These are phyloP conservation scores for Plasmodium gallinaceum DNA, from an alignment of 169 alveolate genomes.

Conservation along the genomic window DNA sequence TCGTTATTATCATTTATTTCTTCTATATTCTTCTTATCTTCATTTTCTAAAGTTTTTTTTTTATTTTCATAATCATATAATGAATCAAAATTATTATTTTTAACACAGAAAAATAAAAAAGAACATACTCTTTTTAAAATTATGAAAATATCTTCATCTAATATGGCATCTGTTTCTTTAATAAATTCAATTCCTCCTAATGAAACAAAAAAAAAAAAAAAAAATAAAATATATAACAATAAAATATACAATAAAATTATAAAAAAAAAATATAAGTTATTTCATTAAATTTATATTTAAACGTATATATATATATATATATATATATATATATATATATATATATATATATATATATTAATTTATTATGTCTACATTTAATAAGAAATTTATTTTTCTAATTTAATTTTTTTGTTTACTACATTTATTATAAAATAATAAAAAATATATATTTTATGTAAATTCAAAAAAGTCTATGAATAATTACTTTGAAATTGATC, in stretches of 20 bases:
- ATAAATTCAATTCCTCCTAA: constrained; percentile 52
- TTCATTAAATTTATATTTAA: not conserved
- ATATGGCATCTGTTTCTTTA: constrained; percentile 82
- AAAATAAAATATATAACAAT: too few species aligned
- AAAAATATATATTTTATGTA: not conserved
- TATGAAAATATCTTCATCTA: constrained; percentile 84
- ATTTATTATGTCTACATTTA: not conserved
- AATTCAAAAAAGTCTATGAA: not conserved
- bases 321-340: not conserved
- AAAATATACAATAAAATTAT: not conserved
- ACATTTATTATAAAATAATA: not conserved
- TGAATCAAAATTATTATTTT: constrained; percentile 51
- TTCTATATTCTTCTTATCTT: not conserved
- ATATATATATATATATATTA: not conserved
- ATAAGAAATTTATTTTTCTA: not conserved
- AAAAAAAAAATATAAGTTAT: too few species aligned
- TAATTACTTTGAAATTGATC: constrained; percentile 45
- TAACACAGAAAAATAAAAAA: constrained; percentile 76
- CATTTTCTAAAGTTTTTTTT: not conserved
- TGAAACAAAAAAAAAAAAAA: not conserved
- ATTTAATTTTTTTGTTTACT: not conserved
- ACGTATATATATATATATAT: not conserved
- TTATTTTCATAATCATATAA: constrained; percentile 17
- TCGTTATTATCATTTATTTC: not conserved
- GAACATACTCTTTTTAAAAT: constrained; percentile 83